Conservation (phyloP, 148 eudicot genomes). For the Rhododendron vialii region DNA sequence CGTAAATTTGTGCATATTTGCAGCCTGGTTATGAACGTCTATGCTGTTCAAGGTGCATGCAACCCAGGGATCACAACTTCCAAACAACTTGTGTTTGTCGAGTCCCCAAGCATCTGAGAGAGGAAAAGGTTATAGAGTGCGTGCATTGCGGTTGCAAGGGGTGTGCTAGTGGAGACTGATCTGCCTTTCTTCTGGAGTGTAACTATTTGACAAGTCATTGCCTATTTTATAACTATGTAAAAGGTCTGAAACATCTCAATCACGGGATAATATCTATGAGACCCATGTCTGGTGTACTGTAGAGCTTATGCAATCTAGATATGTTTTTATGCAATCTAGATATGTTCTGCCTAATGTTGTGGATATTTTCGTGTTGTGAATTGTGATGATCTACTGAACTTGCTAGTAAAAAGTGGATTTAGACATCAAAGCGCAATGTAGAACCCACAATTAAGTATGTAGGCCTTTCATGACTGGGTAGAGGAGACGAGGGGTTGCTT, state of each 20-base stretch:
- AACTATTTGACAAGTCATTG: neutral
- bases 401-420: neutral
- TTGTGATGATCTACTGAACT: neutral
- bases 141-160: slow-evolving; percentile 86
- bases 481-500: too few species aligned
- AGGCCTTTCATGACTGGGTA: too few species aligned
- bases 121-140: slow-evolving; percentile 83
- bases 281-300: neutral
- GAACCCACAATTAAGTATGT: neutral
- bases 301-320: neutral
- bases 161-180: slow-evolving; percentile 84
- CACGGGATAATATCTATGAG: neutral
- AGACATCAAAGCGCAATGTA: neutral
- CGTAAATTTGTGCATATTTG: slow-evolving; percentile 5
- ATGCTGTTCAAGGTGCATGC: slow-evolving; percentile 82
- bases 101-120: slow-evolving; percentile 87
- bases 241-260: neutral
- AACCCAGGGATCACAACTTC: slow-evolving; percentile 84
- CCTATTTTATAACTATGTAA: neutral
- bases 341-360: neutral
- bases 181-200: neutral
- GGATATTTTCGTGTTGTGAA: neutral
- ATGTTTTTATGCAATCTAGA: neutral
- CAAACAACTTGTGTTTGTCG: slow-evolving; percentile 89
- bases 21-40: slow-evolving; percentile 95